Percentiles rank a stretch among this genome's conserved stretches.
Conservation (phyloP, 2,329 filamentous ascomycete genomes). For the Xylariaceae sp. region DNA sequence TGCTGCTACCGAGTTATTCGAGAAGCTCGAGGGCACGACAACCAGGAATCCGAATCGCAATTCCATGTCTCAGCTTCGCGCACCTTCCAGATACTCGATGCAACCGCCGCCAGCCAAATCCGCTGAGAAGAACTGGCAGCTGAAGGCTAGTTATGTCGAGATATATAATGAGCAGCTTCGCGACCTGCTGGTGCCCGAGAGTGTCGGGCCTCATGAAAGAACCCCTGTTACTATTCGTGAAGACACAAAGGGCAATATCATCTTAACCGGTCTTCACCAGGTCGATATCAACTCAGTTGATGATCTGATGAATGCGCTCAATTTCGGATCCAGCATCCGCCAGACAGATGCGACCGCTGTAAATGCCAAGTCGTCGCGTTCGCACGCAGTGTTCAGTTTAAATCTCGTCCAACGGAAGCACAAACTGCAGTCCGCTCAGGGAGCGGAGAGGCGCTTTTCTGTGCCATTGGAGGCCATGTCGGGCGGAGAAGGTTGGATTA, state of each 20-base stretch:
- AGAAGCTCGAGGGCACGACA: conserved; percentile 63
- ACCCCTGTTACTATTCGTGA: conserved; percentile 84
- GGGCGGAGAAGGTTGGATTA: conserved; percentile 61
- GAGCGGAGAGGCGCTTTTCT: conserved; percentile 77
- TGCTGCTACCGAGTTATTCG: conserved; percentile 80
- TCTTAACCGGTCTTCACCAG: conserved; percentile 84
- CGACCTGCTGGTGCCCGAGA: conserved; percentile 79
- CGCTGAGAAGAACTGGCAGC: conserved; percentile 74
- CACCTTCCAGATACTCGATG: conserved; percentile 72
- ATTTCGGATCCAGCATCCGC: conserved; percentile 87
- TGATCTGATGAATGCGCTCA: conserved; percentile 81
- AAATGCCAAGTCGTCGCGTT: conserved; percentile 95
- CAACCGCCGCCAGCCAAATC: conserved; percentile 37
- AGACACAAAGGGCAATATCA: conserved; percentile 88
- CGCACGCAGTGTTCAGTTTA: conserved; percentile 93
- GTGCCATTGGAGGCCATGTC: conserved; percentile 77
- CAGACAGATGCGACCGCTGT: conserved; percentile 97
- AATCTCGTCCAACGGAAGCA: conserved; percentile 84
- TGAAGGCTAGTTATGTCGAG: conserved; percentile 92
- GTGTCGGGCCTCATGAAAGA: conserved; percentile 63
- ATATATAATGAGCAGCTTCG: conserved; percentile 97
- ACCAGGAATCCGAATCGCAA: conserved; percentile 47
- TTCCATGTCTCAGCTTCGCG: conserved; percentile 71
- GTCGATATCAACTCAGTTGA: conserved; percentile 87
- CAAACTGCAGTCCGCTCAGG: conserved; percentile 46